These are phyloP conservation scores for Cephalotrichum gorgonifer DNA, from an alignment of 2,329 filamentous ascomycete genomes.

Conservation along the genomic window DNA sequence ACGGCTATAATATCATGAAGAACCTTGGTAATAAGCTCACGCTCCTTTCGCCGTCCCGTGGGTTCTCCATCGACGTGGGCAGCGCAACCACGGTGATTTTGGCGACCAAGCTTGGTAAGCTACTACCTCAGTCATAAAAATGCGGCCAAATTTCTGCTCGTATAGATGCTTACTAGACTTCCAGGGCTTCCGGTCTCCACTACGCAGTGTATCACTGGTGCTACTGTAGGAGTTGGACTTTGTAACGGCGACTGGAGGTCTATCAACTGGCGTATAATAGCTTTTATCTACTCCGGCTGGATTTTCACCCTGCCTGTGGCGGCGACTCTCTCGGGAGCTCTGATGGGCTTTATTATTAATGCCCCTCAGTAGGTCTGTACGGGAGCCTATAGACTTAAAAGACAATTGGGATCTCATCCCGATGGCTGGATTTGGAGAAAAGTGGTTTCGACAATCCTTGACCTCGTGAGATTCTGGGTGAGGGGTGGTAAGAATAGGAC, in stretches of 20 bases:
- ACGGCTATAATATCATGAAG: slow-evolving; percentile 56
- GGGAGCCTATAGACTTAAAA: background rate
- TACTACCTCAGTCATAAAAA: slow-evolving; percentile 17
- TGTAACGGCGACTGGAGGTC: slow-evolving; percentile 47
- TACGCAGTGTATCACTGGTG: slow-evolving; percentile 53
- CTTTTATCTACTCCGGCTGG: slow-evolving; percentile 50
- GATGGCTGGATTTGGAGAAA: background rate
- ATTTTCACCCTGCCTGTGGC: slow-evolving; percentile 48
- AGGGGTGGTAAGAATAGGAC: background rate
- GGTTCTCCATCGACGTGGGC: slow-evolving; percentile 50
- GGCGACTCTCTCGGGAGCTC: slow-evolving; percentile 44
- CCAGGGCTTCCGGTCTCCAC: slow-evolving; percentile 49
- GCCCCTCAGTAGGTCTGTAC: slow-evolving; percentile 28
- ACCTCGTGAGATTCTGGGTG: background rate
- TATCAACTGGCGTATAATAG: slow-evolving; percentile 54
- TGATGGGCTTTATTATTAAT: slow-evolving; percentile 55
- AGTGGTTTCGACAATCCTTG: background rate
- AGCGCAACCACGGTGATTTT: slow-evolving; percentile 53
- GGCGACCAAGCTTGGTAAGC: slow-evolving; percentile 44
- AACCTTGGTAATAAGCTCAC: slow-evolving; percentile 53
- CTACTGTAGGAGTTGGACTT: slow-evolving; percentile 53
- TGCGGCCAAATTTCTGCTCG: background rate
- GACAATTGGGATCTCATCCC: background rate
- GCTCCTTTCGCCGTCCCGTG: slow-evolving; percentile 47
- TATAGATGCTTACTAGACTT: slow-evolving; percentile 25